A percentile compares a stretch with the other conserved stretches of the same genome.
phyloP scores from a whole-genome alignment of 2,329 filamentous ascomycete genomes.

The Aureobasidium sp. region DNA sequence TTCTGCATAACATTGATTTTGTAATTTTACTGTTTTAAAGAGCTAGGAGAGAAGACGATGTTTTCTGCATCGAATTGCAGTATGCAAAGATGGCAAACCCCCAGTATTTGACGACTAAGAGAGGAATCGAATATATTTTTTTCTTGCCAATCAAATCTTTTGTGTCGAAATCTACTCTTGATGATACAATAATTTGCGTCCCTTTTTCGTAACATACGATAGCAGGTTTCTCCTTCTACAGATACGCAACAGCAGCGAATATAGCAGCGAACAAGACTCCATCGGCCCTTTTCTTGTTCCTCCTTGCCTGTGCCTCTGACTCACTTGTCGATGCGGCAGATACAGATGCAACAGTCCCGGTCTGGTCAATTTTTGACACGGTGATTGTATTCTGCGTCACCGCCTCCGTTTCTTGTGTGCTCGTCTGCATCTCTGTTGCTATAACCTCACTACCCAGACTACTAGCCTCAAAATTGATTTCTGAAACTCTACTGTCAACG shows the following conservation, averaged over 20 bases:
- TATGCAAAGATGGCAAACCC: not conserved
- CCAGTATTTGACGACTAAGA: not conserved
- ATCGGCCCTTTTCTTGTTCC: not conserved
- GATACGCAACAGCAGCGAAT: slow-evolving; percentile 1
- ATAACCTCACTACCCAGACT: not conserved
- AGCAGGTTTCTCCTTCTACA: not conserved
- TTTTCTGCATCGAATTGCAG: not conserved
- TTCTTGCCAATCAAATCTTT: not conserved
- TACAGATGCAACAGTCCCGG: not conserved
- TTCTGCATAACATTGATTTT: not conserved
- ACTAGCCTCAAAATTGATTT: too few relatives aligned
- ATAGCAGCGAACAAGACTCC: not conserved
- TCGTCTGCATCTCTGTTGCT: not conserved
- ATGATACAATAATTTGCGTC: too few relatives aligned
- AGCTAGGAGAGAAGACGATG: not conserved
- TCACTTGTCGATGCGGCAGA: not conserved
- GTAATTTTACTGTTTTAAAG: slow-evolving; percentile 4
- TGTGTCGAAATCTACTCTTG: not conserved
- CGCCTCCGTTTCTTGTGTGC: too few relatives aligned
- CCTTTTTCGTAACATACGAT: too few relatives aligned
- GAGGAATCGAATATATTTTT: not conserved
- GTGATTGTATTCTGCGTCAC: not conserved
- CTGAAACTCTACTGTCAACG: not conserved
- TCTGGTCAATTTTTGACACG: not conserved
- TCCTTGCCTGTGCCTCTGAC: not conserved